Base-by-base conservation (phyloP, 139 green algal genomes). In the Penium margaritaceum region DNA sequence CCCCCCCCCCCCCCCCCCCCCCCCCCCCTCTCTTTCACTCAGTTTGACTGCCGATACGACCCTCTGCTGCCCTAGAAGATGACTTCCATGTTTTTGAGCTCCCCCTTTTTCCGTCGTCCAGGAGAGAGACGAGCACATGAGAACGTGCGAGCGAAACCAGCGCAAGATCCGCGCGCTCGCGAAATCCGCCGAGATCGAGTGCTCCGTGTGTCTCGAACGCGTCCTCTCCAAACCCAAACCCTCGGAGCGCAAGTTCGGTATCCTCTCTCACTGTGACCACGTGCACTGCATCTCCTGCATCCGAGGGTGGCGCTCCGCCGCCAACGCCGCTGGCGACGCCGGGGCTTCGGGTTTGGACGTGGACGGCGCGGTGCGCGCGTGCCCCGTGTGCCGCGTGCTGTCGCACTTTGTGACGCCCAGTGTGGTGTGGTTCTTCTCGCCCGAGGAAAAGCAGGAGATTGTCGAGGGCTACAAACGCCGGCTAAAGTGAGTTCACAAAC, bases 211-310 rank as follows among this genome's bases (percentile, higher is more conserved):
- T 30, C 61, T 78, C 12, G 70, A 78, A 27, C 57, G 35, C 21
- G 70, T 78, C 30, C 60, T 78, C 27, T 34, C 21, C n/a, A 75
- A 76, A 37, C 54, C 78, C 29, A 33, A 51, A 1, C 32, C 67
- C 5, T 39, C 53, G 32, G 78, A 79, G 0, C 54, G 78, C 53
- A 63, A 75, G 51, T 84, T 84, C 37, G 78, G 78, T 14, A 44
- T 84, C 21, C 76, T 84, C 19, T 63, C 57, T 5, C 37, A 39
- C 15, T 84, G 79, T 76, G 75, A 84, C 54, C 79, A 84, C 69
- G 30, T 55, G 7, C 83, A 83, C 53, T 84, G 79, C 55, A 21
- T 84, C 9, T 47, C 21, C 6, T 84, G 79, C 77, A 84, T 84
- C 27, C 79, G 79, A 47, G 63, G 39, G 32, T 84, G 79, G 79